Conservation (phyloP, 352 stramenopile species). For the Pythium folliculosum region DNA sequence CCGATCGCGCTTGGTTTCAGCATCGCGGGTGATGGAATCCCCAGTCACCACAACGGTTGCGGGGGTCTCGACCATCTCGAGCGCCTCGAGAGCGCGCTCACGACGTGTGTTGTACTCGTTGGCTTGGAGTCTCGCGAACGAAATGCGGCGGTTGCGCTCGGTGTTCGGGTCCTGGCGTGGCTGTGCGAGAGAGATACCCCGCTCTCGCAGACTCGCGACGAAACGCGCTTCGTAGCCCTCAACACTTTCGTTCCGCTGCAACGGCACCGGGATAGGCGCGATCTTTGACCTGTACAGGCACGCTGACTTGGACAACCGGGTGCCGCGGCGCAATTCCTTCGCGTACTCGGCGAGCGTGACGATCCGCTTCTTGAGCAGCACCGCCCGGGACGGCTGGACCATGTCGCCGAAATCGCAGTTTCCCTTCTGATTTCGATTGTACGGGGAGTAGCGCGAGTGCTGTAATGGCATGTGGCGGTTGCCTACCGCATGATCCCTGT, state of each 20-base stretch:
- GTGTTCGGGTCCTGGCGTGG: neutral
- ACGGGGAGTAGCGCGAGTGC: neutral
- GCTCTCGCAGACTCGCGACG: neutral
- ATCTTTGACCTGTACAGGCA: conserved; percentile 6
- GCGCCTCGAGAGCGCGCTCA: too few species aligned
- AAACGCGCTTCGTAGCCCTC: conserved; percentile 11
- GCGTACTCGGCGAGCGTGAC: conserved; percentile 11
- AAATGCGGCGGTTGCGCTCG: neutral
- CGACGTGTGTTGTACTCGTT: neutral
- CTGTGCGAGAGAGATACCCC: too few species aligned
- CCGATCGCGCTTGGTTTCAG: too few species aligned
- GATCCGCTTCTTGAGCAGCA: conserved; percentile 8
- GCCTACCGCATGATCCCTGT: neutral
- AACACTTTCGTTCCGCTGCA: conserved; percentile 6
- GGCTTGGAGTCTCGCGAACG: neutral
- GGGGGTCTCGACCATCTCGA: too few species aligned
- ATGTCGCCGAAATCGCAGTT: neutral
- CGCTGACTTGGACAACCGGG: neutral
- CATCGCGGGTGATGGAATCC: too few species aligned
- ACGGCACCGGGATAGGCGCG: conserved; percentile 14
- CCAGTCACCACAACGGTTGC: too few species aligned
- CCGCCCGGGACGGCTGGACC: neutral
- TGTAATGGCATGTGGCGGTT: neutral
- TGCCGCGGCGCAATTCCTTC: neutral
- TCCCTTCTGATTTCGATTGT: neutral